Base-by-base conservation (phyloP, 352 stramenopile species). In the Globisporangium abappressorium region DNA sequence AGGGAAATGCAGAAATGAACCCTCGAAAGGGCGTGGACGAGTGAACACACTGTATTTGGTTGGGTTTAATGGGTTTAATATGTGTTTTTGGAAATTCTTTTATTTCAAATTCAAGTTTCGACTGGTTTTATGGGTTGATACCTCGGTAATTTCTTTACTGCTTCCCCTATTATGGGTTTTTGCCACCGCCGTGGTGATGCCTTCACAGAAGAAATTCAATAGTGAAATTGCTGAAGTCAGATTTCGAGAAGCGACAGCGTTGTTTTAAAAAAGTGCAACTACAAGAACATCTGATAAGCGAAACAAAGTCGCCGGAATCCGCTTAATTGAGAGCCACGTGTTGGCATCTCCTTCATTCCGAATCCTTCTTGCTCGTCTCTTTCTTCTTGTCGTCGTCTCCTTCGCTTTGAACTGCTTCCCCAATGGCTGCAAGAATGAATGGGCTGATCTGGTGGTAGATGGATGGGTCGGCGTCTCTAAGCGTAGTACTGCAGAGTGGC, bases 401-500 rank as follows among this genome's bases (percentile, higher is more conserved):
- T 49, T 49, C 5, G 43, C 15, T 24, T 51, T n/a, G 6, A 51
- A 24, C 18, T 36, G 51, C 20, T 43, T 26, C 24, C 18, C 24
- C 30, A 22, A 18, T 46, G 20, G 7, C 30, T 38, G 18, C 22
- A 46, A 7, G 38, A 7, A 51, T 11, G 43, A 24, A 51, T 51
- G 30, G 20, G 20, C 15, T 14, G 22, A 30, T 14, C 20, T 33
- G 6, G 28, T 2, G 18, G 5, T 60, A 14, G 28, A n/a, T 43
- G 26, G 26, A 22, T 38, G 18, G 15, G 26, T 58, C 26, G 14
- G 6, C 1, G 28, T 59, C 55, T 74, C 74, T 98, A 99, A 58
- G 96, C 95, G 82, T 98, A 99, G 77, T 99, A 99, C 79, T 99
- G 93, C 76, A 99, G 81, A 68, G 84, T 98, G 47, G 95, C 91